phyloP scores from a whole-genome alignment of 176 grass and related monocot species.

The Dendrocalamus sinicus region DNA sequence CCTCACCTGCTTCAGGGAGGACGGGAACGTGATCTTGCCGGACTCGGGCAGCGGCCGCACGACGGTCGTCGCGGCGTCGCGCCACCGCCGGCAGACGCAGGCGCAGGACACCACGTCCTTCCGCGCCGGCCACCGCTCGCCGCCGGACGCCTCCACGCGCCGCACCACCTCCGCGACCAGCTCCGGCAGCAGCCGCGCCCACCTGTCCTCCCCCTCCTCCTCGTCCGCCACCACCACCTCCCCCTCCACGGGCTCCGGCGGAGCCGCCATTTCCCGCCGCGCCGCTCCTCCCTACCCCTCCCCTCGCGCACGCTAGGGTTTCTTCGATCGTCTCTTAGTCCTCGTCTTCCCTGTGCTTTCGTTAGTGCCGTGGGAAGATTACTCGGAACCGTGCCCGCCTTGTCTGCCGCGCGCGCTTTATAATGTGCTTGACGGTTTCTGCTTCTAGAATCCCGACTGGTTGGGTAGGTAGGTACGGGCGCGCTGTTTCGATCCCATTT shows the following conservation, averaged over 20 bases:
- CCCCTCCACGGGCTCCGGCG: not conserved
- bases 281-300: not conserved
- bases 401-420: not conserved
- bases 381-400: not conserved
- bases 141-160: constrained; percentile 67
- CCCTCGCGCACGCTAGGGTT: not conserved
- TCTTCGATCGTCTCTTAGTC: not conserved
- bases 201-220: constrained; percentile 54
- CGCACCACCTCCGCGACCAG: constrained; percentile 68
- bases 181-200: constrained; percentile 78
- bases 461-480: not conserved
- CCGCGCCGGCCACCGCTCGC: constrained; percentile 72
- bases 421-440: not conserved
- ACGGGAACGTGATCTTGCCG: constrained; percentile 81
- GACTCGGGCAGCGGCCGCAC: constrained; percentile 59
- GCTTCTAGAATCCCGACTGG: not conserved
- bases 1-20: constrained; percentile 80
- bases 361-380: not conserved
- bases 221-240: constrained; percentile 14
- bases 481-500: not conserved
- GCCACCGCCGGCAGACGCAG: constrained; percentile 76
- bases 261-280: constrained; percentile 8
- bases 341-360: not conserved
- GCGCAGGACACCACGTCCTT: constrained; percentile 74
- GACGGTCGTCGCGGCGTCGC: constrained; percentile 50